Percentiles rank a stretch among this genome's conserved stretches.
These are phyloP conservation scores for Umbelopsis vinacea DNA, from an alignment of 192 early-diverging fungal species.

Conservation along the genomic window DNA sequence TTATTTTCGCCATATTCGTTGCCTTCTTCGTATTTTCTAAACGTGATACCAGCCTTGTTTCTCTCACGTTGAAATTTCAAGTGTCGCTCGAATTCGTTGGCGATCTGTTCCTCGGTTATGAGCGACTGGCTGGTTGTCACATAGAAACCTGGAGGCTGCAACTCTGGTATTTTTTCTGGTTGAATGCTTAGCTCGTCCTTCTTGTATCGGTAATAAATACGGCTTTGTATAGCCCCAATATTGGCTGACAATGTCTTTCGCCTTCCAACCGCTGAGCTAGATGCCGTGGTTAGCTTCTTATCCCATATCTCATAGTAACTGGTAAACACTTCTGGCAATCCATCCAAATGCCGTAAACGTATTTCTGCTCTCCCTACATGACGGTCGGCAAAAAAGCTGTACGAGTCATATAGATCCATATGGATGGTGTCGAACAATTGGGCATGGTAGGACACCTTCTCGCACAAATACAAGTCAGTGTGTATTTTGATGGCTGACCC, in stretches of 20 bases:
- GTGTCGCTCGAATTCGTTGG: constrained; percentile 19
- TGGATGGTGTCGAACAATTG: constrained; percentile 78
- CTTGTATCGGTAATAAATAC: constrained; percentile 70
- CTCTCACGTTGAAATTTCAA: constrained; percentile 30
- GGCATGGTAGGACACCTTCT: constrained; percentile 65
- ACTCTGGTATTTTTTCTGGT: background rate
- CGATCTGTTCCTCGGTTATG: background rate
- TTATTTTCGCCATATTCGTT: constrained; percentile 9
- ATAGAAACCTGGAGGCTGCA: background rate
- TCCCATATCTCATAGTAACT: constrained; percentile 83
- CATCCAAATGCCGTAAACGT: constrained; percentile 60
- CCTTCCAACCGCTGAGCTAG: constrained; percentile 60
- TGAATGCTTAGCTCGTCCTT: background rate
- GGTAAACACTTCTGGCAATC: constrained; percentile 71
- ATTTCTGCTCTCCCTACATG: constrained; percentile 75
- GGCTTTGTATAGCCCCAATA: constrained; percentile 72
- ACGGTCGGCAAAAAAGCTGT: constrained; percentile 64
- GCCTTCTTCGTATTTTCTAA: constrained; percentile 30
- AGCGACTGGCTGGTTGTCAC: background rate
- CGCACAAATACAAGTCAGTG: background rate
- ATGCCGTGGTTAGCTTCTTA: constrained; percentile 62
- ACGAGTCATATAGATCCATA: constrained; percentile 69
- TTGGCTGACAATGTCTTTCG: constrained; percentile 45
- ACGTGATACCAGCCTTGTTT: constrained; percentile 15
- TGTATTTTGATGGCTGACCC: background rate